Evolutionary conservation across 139 green algal species (phyloP), one percentile per base, ranked within the genome.

Genomic region (Trebouxia sp.): DNA sequence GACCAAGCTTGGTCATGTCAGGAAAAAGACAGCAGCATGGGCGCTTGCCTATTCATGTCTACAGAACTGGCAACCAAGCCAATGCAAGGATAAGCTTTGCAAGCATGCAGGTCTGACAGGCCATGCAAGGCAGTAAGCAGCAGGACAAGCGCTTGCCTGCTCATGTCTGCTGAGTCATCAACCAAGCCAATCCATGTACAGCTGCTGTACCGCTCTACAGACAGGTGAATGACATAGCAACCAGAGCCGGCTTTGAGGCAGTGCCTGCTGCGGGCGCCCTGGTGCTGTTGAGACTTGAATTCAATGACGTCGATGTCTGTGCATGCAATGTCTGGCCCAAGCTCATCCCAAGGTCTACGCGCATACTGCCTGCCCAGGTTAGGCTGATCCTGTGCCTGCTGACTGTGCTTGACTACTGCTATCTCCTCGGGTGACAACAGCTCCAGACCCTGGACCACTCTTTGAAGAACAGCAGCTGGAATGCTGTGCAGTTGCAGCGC

Each of bases 81-180:
- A 75, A 75, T 47, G 37, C 65, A 75, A 15, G 65, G 28, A 37
- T 37, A 75, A n/a, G n/a, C n/a, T n/a, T n/a, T n/a, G n/a, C n/a
- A n/a, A n/a, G n/a, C n/a, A n/a, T n/a, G n/a, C n/a, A n/a, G n/a
- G n/a, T n/a, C n/a, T n/a, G n/a, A n/a, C n/a, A n/a, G n/a, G n/a
- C n/a, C n/a, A n/a, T n/a, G n/a, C n/a, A n/a, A n/a, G n/a, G n/a
- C n/a, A n/a, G n/a, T n/a, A n/a, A n/a, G n/a, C n/a, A n/a, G n/a
- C n/a, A n/a, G n/a, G n/a, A n/a, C n/a, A 53, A 17, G 47, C 47
- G 24, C 65, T 75, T 47, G 39, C 65, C 37, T 75, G 37, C 32
- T 75, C 65, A 75, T 75, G 37, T 75, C 35, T 45, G 65, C 65
- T 30, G 65, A 50, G 37, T 75, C 65, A 50, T 75, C 65, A 24